Conservation (phyloP, 768 basidiomycete genomes). For the Pulveroboletus ravenelii region DNA sequence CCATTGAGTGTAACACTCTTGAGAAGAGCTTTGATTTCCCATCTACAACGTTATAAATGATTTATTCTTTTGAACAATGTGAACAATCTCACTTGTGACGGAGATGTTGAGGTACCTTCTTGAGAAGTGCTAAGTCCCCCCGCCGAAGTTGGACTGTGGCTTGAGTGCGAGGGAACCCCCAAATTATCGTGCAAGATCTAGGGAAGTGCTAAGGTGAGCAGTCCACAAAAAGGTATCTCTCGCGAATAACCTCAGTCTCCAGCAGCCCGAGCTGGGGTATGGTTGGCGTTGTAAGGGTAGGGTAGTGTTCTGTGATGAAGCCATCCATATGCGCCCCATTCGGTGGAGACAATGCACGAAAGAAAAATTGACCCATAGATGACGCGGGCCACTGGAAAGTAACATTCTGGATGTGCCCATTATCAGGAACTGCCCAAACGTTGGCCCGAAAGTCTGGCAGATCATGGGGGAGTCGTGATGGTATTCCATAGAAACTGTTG, state of each 20-base stretch:
- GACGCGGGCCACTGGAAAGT: not conserved
- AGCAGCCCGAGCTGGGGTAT: not conserved
- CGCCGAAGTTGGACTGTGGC: not conserved
- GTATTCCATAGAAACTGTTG: too few relatives aligned
- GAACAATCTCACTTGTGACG: constrained; percentile 1
- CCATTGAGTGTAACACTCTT: constrained; percentile 14
- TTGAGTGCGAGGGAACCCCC: not conserved
- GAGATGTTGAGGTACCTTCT: not conserved
- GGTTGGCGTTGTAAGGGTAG: not conserved
- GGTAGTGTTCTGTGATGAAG: not conserved
- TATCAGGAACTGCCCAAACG: not conserved
- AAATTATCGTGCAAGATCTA: not conserved
- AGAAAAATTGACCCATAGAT: not conserved
- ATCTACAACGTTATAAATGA: constrained; percentile 1
- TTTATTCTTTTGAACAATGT: not conserved
- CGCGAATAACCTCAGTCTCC: not conserved
- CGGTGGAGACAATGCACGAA: not conserved
- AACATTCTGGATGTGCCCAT: not conserved
- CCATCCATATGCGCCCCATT: not conserved
- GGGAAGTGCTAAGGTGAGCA: not conserved
- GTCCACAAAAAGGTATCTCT: not conserved
- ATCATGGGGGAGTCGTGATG: too few relatives aligned
- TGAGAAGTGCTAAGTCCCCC: not conserved
- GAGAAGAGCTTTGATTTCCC: constrained; percentile 2
- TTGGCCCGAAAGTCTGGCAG: too few relatives aligned